Percentiles rank a stretch among this genome's conserved stretches.
Conservation (phyloP, 345 rosid species). For the Excoecaria cochinchinensis region DNA sequence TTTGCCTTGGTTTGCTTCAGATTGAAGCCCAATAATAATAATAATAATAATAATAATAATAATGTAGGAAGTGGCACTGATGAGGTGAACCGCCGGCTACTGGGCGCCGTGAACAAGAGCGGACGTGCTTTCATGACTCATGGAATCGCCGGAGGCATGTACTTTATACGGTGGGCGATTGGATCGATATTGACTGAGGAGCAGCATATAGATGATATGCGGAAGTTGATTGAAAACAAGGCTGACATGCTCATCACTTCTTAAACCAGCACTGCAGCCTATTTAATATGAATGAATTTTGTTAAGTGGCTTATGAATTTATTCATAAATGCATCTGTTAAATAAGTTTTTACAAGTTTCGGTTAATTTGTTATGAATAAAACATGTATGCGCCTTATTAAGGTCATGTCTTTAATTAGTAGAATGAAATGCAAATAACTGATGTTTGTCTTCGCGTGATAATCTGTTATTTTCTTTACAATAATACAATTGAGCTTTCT, state of each 20-base stretch:
- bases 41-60: no score
- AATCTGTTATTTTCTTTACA: no score
- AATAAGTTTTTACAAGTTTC: no score
- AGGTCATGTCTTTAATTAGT: not conserved
- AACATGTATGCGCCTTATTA: conserved; percentile 28
- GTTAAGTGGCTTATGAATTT: no score
- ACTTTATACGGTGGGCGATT: conserved; percentile 4
- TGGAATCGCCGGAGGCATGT: conserved; percentile 21
- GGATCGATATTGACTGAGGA: not conserved
- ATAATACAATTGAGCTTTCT: no score
- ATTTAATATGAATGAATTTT: no score
- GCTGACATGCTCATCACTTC: not conserved
- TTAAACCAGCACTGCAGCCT: no score
- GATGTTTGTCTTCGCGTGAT: no score
- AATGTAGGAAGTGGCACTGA: not conserved
- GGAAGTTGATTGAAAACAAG: not conserved
- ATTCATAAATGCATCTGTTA: no score
- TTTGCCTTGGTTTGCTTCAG: conserved; percentile 26
- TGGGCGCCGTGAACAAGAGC: conserved; percentile 26
- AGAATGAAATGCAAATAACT: no score
- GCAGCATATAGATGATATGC: not conserved
- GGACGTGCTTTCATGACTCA: conserved; percentile 20
- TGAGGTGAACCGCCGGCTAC: conserved; percentile 11
- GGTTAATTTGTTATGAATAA: no score
- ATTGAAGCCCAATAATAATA: conserved; percentile 15